Conservation (phyloP, 331 rosid genomes). For the Telfairia occidentalis region DNA sequence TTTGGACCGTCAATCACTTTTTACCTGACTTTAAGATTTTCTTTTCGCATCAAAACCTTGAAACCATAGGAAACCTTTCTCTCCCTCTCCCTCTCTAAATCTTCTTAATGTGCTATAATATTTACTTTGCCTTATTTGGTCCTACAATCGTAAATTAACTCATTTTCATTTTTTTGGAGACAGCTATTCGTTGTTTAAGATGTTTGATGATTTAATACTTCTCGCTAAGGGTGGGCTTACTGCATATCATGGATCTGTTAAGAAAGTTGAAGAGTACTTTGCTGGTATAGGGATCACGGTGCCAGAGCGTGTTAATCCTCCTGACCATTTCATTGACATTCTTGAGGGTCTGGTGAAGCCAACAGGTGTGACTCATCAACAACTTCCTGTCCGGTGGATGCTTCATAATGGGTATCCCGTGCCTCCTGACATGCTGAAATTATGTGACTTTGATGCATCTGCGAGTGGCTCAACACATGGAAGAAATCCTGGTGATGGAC, state of each 20-base stretch:
- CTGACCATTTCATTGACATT: slow-evolving; percentile 67
- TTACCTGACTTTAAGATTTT: neutral
- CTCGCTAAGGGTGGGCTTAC: slow-evolving; percentile 73
- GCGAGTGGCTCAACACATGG: slow-evolving; percentile 23
- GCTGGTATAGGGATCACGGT: slow-evolving; percentile 52
- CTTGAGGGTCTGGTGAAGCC: slow-evolving; percentile 61
- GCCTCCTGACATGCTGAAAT: slow-evolving; percentile 64
- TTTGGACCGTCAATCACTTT: neutral
- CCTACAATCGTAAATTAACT: neutral
- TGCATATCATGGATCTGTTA: slow-evolving; percentile 66
- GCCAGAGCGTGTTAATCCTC: slow-evolving; percentile 74
- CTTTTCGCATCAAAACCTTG: neutral
- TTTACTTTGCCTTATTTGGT: neutral
- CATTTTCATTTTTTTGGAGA: slow-evolving; percentile 10
- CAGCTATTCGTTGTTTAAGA: slow-evolving; percentile 69
- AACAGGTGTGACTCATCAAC: slow-evolving; percentile 36
- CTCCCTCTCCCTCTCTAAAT: neutral
- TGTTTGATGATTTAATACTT: slow-evolving; percentile 68
- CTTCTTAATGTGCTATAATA: neutral
- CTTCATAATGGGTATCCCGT: slow-evolving; percentile 60
- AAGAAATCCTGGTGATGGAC: slow-evolving; percentile 14
- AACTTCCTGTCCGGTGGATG: slow-evolving; percentile 79
- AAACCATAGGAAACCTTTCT: neutral
- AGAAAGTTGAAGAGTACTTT: slow-evolving; percentile 68
- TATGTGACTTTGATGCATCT: slow-evolving; percentile 31